Base-by-base conservation (phyloP, 768 basidiomycete genomes). In the Lepiota venenata region DNA sequence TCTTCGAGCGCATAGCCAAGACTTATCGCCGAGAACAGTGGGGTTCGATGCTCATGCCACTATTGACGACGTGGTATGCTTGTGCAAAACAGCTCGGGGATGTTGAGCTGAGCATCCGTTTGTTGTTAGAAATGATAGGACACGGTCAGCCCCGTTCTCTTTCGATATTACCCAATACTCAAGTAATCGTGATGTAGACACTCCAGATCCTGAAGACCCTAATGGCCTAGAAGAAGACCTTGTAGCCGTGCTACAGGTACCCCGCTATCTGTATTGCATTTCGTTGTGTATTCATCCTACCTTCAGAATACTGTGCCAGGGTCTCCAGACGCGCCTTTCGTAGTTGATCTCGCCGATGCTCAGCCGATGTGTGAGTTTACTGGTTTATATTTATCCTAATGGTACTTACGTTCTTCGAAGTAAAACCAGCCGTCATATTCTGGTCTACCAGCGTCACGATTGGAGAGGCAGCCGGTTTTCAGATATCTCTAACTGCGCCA, bases 1-100 rank as follows among this genome's bases (percentile, higher is more conserved):
- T 96, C 71, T 93, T 93, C 66, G 95, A 96, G 64, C 84, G 94
- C 12, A 96, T 98, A 56, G 87, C 89, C 1, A 88, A 84, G 66
- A 88, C 86, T 0, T 98, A 97, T 64, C 82, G 88, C n/a, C 75
- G 82, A 47, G 94, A 98, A 66, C 75, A 79, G 47, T 98, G 94
- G 94, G 73, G 75, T 8, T 64, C 79, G 0, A 79, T 97, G 71
- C 76, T 96, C 14, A 77, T 77, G 45, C 83, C 91, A 7, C 80
- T 97, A 10, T 74, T 95, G 41, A 73, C 76, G 36, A 83, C 84
- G 35, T 93, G 91, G 90, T 91, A 91, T 69, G 76, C 83, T 2
- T 95, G 91, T 66, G 89, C 90, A 1, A 85, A 87, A 65, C 81
- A 81, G 61, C 74, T 91, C 1, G 88, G 84, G 0, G 86, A 92